Base-by-base conservation (phyloP, 1,139 yeast genomes). In the Pichia sp. region DNA sequence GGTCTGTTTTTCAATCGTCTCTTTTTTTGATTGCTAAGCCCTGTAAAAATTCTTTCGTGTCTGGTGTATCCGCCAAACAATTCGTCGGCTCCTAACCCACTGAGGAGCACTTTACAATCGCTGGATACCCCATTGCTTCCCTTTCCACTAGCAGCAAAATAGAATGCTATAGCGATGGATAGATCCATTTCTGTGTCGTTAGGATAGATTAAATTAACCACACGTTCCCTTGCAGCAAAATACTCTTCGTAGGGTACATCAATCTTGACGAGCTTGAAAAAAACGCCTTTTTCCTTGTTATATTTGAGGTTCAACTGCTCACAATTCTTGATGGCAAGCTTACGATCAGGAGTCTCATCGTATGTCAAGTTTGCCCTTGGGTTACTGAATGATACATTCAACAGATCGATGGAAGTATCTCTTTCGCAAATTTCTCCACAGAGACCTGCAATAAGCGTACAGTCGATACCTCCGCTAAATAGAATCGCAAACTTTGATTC, bases 11-110 rank as follows among this genome's bases (percentile, higher is more conserved):
- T 53, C 12, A 52, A 17, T n/a, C 42, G 41, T 27, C 65, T 58
- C 45, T 58, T 67, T 6, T 51, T 54, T 52, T 61, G 63, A 48
- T 67, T 67, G 20, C 69, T 62, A 1, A 71, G 55, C 8, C 64
- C 61, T 10, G 76, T 71, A 62, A 80, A 80, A 1, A 80, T 67
- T 38, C 81, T 72, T 54, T 82, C 84, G 65, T 88, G 95, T 42
- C 95, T 71, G 1, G 90, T 87, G 68, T 93, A 93, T 0, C 99
- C 99, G 0, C 96, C 99, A 73, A 87, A 91, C 33, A 81, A 73
- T 70, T 93, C 99, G 71, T 93, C 99, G 0, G 99, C 99, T 1
- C 99, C 99, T n/a, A 93, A 75, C 0, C 99, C 99, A 56, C 96
- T 88, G 46, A 95, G 75, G 9, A 92, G 71, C 0, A 92, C 96